Evolutionary conservation across 768 basidiomycete genomes (phyloP).

Genomic region (Royoungia palumana): DNA sequence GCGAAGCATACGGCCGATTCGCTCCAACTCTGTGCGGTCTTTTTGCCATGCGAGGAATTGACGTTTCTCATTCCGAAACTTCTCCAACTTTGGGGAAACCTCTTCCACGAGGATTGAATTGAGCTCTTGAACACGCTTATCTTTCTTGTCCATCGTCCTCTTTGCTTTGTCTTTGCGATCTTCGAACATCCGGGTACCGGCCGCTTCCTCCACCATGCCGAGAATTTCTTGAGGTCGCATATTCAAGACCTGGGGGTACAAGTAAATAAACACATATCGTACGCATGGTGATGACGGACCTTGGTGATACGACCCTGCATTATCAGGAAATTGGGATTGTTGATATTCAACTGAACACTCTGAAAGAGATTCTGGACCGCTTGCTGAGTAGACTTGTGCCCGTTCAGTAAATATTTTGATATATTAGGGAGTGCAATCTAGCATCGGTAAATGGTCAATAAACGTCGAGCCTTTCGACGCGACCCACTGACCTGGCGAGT

Average conservation of each 20-base stretch:
- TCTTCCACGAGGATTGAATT: constrained; percentile 78
- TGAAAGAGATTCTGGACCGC: constrained; percentile 90
- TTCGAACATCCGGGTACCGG: constrained; percentile 98
- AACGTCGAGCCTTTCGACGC: neutral
- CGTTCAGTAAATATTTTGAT: constrained; percentile 93
- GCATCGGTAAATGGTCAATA: neutral
- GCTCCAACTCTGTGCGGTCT: constrained; percentile 81
- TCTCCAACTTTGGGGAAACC: constrained; percentile 92
- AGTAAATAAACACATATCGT: neutral
- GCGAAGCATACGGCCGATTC: constrained; percentile 71
- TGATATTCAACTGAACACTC: constrained; percentile 97
- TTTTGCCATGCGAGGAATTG: constrained; percentile 90
- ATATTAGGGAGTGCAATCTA: constrained; percentile 92
- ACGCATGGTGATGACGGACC: constrained; percentile 38
- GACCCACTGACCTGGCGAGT: constrained; percentile 78
- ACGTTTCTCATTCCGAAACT: constrained; percentile 84
- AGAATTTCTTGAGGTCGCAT: constrained; percentile 98
- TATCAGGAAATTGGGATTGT: constrained; percentile 98
- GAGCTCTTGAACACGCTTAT: constrained; percentile 91
- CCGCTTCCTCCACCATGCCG: constrained; percentile 98
- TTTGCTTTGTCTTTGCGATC: constrained; percentile 96
- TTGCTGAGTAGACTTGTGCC: constrained; percentile 87
- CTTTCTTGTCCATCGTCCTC: constrained; percentile 96
- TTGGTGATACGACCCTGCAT: constrained; percentile 99
- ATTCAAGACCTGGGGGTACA: constrained; percentile 63